Evolutionary conservation across 208 protist species (phyloP).

Genomic region (Angomonas ambiguus): DNA sequence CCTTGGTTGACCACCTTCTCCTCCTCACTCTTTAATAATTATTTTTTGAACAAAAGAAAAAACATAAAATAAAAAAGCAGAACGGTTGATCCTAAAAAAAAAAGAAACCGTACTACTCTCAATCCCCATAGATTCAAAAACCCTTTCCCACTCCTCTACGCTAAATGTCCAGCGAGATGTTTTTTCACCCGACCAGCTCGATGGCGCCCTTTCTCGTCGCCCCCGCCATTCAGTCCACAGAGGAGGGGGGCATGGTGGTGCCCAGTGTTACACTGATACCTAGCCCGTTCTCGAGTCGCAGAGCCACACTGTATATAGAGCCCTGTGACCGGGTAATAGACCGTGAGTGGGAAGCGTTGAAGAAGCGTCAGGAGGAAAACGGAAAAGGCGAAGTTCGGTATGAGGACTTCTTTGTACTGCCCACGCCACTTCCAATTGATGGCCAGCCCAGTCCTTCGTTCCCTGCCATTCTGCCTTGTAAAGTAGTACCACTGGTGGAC

Average conservation of each 20-base stretch:
- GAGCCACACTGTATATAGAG: slow-evolving; percentile 33
- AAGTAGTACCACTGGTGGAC: too few species aligned
- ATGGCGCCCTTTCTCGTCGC: slow-evolving; percentile 1
- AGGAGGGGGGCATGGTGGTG: background rate
- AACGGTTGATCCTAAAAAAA: too few species aligned
- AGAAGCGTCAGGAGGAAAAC: background rate
- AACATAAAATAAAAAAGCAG: background rate
- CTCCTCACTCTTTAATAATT: too few species aligned
- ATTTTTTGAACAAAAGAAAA: too few species aligned
- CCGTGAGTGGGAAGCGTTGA: slow-evolving; percentile 4
- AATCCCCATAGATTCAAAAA: too few species aligned
- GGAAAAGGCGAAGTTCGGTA: background rate
- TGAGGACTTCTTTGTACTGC: background rate
- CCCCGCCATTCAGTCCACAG: background rate
- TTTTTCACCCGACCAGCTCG: too few species aligned
- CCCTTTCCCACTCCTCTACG: too few species aligned
- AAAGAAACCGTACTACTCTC: background rate
- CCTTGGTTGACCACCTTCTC: too few species aligned
- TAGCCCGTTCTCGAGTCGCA: slow-evolving; percentile 48
- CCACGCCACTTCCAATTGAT: background rate
- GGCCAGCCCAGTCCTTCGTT: too few species aligned
- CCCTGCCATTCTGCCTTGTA: too few species aligned
- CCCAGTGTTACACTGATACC: slow-evolving; percentile 22
- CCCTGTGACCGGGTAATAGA: slow-evolving; percentile 43
- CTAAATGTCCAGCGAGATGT: too few species aligned